phyloP scores from a whole-genome alignment of 441 rosid genomes.

The Biscutella auriculata region DNA sequence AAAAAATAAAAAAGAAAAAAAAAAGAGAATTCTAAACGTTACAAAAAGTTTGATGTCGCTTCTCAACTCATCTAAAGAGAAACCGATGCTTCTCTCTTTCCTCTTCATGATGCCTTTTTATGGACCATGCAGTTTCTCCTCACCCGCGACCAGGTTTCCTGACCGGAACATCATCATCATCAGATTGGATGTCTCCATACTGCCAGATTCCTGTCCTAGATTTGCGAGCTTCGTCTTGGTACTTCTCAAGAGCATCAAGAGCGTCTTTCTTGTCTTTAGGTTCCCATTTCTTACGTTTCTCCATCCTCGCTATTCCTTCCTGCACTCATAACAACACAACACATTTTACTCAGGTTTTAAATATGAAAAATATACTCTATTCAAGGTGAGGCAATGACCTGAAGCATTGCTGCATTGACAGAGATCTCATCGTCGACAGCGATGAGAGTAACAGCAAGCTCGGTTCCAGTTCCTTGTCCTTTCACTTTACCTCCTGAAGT shows the following conservation, averaged over 20 bases:
- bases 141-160: constrained; percentile 55
- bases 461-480: constrained; percentile 88
- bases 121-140: constrained; percentile 2
- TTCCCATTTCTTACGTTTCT: constrained; percentile 74
- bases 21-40: constrained; percentile 1
- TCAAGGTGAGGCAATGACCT: constrained; percentile 33
- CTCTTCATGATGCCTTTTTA: constrained; percentile 8
- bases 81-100: background rate
- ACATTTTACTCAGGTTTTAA: background rate
- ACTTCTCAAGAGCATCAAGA: constrained; percentile 67
- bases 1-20: background rate
- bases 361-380: background rate
- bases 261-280: constrained; percentile 51
- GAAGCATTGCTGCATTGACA: constrained; percentile 74
- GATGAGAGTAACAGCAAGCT: constrained; percentile 55
- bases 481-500: constrained; percentile 76
- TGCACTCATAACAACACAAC: constrained; percentile 21
- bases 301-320: constrained; percentile 90
- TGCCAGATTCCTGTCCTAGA: constrained; percentile 74
- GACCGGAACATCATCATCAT: constrained; percentile 76
- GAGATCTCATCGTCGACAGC: constrained; percentile 76
- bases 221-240: constrained; percentile 72
- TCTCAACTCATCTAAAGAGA: constrained; percentile 3
- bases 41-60: constrained; percentile 13
- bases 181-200: constrained; percentile 88